These are phyloP conservation scores for Termitomyces sp. DNA, from an alignment of 768 basidiomycete genomes.

Conservation along the genomic window DNA sequence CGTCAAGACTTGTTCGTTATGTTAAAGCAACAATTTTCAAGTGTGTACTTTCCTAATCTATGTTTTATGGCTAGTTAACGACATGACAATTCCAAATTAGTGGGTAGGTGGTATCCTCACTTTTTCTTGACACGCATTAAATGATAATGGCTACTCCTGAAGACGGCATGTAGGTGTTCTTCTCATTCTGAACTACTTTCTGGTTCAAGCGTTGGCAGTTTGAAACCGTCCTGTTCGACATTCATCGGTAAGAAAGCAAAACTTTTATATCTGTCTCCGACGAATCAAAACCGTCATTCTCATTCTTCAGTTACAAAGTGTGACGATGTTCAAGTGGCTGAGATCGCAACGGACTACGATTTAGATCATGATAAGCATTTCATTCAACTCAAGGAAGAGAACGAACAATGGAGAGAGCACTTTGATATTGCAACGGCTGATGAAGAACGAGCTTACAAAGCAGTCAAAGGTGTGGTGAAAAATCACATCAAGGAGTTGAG, in stretches of 20 bases:
- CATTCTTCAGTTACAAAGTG: slow-evolving; percentile 1
- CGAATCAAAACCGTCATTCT: not conserved
- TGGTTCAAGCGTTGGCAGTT: not conserved
- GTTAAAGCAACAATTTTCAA: slow-evolving; percentile 1
- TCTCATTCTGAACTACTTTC: not conserved
- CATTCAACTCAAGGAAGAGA: not conserved
- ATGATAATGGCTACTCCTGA: not conserved
- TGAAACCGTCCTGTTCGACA: slow-evolving; percentile 2
- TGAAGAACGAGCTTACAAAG: not conserved
- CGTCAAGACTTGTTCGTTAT: not conserved
- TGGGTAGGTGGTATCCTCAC: not conserved
- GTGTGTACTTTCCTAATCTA: not conserved
- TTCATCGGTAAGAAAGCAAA: slow-evolving; percentile 2
- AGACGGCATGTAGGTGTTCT: slow-evolving; percentile 3
- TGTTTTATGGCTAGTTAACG: not conserved
- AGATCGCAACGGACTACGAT: not conserved
- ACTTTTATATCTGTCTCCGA: not conserved
- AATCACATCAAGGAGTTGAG: not conserved
- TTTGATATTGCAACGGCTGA: not conserved
- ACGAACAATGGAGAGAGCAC: not conserved
- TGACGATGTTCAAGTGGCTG: not conserved
- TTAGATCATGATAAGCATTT: not conserved
- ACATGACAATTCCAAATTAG: not conserved
- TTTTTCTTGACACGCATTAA: not conserved
- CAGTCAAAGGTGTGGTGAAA: not conserved